Evolutionary conservation across 1,284 basidiomycete species (phyloP), one percentile per base, ranked within the genome.

Genomic region (Pterulicium gracile): DNA sequence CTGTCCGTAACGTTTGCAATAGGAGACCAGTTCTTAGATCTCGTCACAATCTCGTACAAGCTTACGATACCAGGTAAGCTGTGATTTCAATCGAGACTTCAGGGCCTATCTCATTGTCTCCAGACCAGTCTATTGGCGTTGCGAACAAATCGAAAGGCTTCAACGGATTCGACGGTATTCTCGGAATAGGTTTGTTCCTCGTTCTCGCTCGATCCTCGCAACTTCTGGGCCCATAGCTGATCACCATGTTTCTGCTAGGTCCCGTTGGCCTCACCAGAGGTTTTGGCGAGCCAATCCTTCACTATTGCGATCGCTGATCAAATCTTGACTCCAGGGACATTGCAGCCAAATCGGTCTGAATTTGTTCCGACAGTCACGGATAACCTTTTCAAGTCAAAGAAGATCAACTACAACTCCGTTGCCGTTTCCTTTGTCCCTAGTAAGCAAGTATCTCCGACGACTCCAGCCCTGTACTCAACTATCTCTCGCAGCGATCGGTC

Each of bases 81-180:
- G 5, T 21, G 7, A 7, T 14, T 27, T n/a, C n/a, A 17, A 7
- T n/a, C 10, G 21, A 10, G n/a, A 24, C 17, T n/a, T n/a, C n/a
- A n/a, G n/a, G n/a, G n/a, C n/a, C n/a, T n/a, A n/a, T n/a, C n/a
- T n/a, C n/a, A n/a, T n/a, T n/a, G n/a, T n/a, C n/a, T 12, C 7
- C 15, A 39, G 36, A 58, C 10, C 79, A 81, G 55, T 76, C 73
- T n/a, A 77, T 81, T 49, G 79, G 77, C 50, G 75, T 76, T 47
- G 78, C 79, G 20, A 59, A 65, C 3, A 55, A 12, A 0, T 58
- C 66, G 50, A 55, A 44, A 15, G 72, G 62, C 5, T 59, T 65
- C 18, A 42, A 50, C 0, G 70, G 67, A 40, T 61, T 69, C 13
- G 70, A 80, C 55, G 72, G 71, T 21, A 78, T 81, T 50, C 57